Evolutionary conservation across 176 grass and related monocot species (phyloP).

Genomic region (Oryza coarctata): DNA sequence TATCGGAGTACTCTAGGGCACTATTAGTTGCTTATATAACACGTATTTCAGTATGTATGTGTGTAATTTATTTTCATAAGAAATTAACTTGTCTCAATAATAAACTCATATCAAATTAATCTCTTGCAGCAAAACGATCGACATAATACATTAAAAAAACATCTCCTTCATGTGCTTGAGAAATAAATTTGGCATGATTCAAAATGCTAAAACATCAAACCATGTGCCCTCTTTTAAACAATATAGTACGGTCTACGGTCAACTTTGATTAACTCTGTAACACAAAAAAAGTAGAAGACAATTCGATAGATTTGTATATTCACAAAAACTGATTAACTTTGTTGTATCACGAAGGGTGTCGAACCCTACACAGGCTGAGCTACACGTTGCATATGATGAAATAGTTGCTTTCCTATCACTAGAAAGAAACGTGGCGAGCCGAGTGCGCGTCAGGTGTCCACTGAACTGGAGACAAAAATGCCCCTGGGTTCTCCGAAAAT

Average conservation of each 20-base stretch:
- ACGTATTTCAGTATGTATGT: no score
- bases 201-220: no score
- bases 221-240: neutral
- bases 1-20: no score
- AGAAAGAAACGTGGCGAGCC: constrained; percentile 37
- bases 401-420: neutral
- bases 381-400: neutral
- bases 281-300: neutral
- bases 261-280: neutral
- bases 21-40: no score
- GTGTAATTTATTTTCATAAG: no score
- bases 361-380: neutral
- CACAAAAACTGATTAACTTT: neutral
- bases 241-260: neutral
- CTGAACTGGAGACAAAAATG: neutral
- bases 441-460: constrained; percentile 29
- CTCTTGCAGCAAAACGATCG: no score
- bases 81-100: no score
- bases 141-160: no score
- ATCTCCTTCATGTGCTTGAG: no score
- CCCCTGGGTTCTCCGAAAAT: accelerated
- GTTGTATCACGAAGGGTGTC: neutral
- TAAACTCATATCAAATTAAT: no score
- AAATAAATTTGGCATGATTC: no score
- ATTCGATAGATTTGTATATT: neutral